Evolutionary conservation across 495 filamentous ascomycete species (phyloP).

Genomic region (Neurospora tetraspora): DNA sequence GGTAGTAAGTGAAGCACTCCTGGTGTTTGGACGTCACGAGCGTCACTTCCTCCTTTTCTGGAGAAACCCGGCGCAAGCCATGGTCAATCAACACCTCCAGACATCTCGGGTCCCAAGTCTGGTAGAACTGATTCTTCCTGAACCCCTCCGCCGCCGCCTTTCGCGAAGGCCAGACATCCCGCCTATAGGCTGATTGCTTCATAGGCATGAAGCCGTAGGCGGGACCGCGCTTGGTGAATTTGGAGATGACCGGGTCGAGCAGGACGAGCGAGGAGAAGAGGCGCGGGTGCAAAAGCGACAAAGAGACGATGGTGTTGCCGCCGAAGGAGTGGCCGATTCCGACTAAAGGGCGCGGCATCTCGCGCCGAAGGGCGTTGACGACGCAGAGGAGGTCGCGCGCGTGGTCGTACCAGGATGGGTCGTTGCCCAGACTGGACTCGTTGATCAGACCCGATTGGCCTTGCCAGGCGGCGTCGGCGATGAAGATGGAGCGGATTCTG

Average conservation of each 20-base stretch:
- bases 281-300: constrained; percentile 69
- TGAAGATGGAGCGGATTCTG: constrained; percentile 73
- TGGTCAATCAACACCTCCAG: constrained; percentile 54
- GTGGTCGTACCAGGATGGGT: constrained; percentile 83
- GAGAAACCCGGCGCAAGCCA: constrained; percentile 41
- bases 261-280: constrained; percentile 68
- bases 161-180: constrained; percentile 63
- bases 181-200: constrained; percentile 41
- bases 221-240: constrained; percentile 24
- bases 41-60: constrained; percentile 30
- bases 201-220: constrained; percentile 20
- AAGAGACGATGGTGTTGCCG: constrained; percentile 52
- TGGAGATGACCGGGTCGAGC: constrained; percentile 61
- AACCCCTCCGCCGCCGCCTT: constrained; percentile 52
- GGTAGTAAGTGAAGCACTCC: constrained; percentile 48
- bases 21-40: constrained; percentile 56
- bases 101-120: constrained; percentile 62
- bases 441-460: constrained; percentile 69
- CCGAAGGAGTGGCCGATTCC: constrained; percentile 90
- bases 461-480: constrained; percentile 71
- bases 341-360: constrained; percentile 82
- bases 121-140: constrained; percentile 54
- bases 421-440: constrained; percentile 62
- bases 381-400: constrained; percentile 79
- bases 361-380: constrained; percentile 68